Evolutionary conservation across 169 alveolate species (phyloP), one percentile per base, ranked within the genome.

Genomic region (Cryptosporidium xiaoi): DNA sequence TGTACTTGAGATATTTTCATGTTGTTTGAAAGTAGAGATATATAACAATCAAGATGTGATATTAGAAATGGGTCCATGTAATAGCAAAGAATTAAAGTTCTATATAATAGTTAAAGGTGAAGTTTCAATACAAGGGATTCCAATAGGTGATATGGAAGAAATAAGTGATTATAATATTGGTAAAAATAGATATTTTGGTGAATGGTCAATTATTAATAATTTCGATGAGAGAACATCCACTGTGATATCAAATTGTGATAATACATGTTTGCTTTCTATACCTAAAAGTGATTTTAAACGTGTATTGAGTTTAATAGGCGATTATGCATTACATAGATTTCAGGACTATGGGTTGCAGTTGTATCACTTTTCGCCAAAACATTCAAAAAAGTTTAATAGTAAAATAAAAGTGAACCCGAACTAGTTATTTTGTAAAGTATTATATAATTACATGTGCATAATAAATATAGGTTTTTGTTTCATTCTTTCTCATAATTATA

Each of bases 11-110:
- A 69, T 51, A 34, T 69, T 69, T 31, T 27, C 67, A 29, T 53
- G 67, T 53, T 53, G 83, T 69, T 55, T 69, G 12, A 51, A 62
- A 51, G 48, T 69, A 27, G 67, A 69, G 34, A 69, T 69, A 18
- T 69, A 36, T 53, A 69, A 29, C 15, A 51, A 53, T 34, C 31
- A 44, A 51, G 83, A 69, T 3, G 48, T 31, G n/a, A 69, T 69
- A 51, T 31, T 69, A 36, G 83, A 69, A n/a, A 55, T 69, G 66
- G 83, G 83, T 53, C 83, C 83, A 16, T 69, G 83, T 24, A 66
- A 69, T 53, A 31, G n/a, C 40, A 53, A 69, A 10, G 56, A 24
- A 2, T 33, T 69, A 51, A 69, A 44, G 40, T 69, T 69, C 31
- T 69, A 69, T 51, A 36, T 69, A 31, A 66, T 69, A 27, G 83